Percentiles rank a stretch among this genome's conserved stretches.
Evolutionary conservation across 2,329 filamentous ascomycete genomes (phyloP).

Genomic region (Harringtonia aguacate): DNA sequence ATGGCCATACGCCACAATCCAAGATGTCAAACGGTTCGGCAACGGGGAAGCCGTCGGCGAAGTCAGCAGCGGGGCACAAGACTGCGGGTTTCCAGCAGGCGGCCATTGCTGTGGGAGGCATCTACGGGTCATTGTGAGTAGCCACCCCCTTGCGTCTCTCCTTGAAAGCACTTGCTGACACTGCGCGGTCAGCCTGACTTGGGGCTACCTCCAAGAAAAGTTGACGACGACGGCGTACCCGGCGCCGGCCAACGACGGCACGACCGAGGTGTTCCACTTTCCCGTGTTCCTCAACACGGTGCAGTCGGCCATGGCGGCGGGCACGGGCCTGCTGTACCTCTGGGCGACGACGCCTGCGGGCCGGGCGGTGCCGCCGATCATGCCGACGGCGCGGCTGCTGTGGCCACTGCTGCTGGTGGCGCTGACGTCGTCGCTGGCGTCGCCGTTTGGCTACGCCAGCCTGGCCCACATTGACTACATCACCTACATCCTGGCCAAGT

Average conservation of each 20-base stretch:
- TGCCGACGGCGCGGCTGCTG: constrained; percentile 67
- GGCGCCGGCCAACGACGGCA: constrained; percentile 22
- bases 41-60: constrained; percentile 17
- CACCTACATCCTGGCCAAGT: constrained; percentile 94
- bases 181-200: constrained; percentile 60
- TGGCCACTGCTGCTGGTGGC: constrained; percentile 74
- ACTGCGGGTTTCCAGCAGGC: constrained; percentile 58
- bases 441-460: constrained; percentile 90
- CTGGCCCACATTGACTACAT: constrained; percentile 95
- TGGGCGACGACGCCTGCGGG: constrained; percentile 47
- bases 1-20: constrained; percentile 7
- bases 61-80: too few species aligned
- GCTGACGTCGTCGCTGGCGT: constrained; percentile 76
- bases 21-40: constrained; percentile 18
- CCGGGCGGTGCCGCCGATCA: constrained; percentile 49
- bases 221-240: constrained; percentile 89
- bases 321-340: constrained; percentile 75
- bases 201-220: constrained; percentile 94
- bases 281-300: constrained; percentile 94
- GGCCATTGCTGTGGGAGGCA: constrained; percentile 80
- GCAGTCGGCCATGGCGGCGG: constrained; percentile 79
- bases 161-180: not conserved
- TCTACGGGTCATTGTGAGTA: constrained; percentile 89
- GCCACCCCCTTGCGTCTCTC: not conserved
- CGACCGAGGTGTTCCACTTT: constrained; percentile 71